Evolutionary conservation across 345 rosid species (phyloP).

Genomic region (rapeseed (Brassica napus)): DNA sequence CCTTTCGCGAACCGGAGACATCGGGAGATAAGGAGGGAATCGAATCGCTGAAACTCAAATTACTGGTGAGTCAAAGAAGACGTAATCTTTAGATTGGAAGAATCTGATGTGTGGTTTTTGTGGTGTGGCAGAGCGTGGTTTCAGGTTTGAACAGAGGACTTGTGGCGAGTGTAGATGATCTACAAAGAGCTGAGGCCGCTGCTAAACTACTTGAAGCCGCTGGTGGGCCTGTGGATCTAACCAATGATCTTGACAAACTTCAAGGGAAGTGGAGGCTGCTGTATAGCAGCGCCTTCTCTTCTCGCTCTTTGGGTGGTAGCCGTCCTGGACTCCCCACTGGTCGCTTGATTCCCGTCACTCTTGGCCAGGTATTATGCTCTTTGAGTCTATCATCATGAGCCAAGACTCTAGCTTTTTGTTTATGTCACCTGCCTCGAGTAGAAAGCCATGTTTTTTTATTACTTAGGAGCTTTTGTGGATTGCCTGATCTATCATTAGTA

Average conservation of each 20-base stretch:
- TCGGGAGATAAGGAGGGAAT: conserved; percentile 24
- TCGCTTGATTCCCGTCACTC: conserved; percentile 84
- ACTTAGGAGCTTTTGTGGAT: neutral
- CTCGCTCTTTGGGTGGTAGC: conserved; percentile 85
- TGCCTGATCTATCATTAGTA: neutral
- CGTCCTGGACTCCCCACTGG: conserved; percentile 93
- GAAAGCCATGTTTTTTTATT: no score
- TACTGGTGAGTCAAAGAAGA: conserved; percentile 51
- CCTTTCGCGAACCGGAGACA: conserved; percentile 47
- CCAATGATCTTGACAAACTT: conserved; percentile 53
- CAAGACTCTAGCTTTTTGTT: neutral
- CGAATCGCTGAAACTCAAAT: conserved; percentile 54
- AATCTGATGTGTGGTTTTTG: neutral
- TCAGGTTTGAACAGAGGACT: conserved; percentile 91
- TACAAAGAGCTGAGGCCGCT: conserved; percentile 63
- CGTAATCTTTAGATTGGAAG: neutral
- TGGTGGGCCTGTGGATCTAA: conserved; percentile 69
- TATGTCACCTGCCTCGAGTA: neutral
- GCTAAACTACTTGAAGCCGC: conserved; percentile 75
- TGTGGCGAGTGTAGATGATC: conserved; percentile 66
- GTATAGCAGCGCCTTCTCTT: conserved; percentile 92
- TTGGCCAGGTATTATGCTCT: conserved; percentile 65
- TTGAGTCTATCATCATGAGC: neutral
- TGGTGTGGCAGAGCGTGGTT: conserved; percentile 60
- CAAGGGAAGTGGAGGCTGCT: conserved; percentile 92